phyloP scores from a whole-genome alignment of 257 asterid genomes.

The Cynanchum wilfordii region DNA sequence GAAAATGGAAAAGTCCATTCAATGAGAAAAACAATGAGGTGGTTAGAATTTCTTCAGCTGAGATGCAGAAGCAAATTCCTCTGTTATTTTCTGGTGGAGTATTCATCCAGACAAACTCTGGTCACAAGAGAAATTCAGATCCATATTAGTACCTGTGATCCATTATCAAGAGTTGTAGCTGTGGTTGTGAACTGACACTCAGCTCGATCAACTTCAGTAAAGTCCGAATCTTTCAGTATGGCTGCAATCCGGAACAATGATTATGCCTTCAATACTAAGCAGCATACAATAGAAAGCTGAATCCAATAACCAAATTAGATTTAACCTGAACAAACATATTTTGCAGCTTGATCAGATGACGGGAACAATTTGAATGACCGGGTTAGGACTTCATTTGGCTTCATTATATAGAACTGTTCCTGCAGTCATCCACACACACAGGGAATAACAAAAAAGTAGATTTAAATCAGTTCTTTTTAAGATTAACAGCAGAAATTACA shows the following conservation, averaged over 20 bases:
- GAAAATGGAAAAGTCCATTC: background rate
- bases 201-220: slow-evolving; percentile 87
- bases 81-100: background rate
- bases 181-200: slow-evolving; percentile 94
- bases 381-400: slow-evolving; percentile 65
- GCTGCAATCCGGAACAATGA: slow-evolving; percentile 51
- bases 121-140: background rate
- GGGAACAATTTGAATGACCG: slow-evolving; percentile 88
- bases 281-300: background rate
- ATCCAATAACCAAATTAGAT: background rate
- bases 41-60: background rate
- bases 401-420: slow-evolving; percentile 95
- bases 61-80: slow-evolving; percentile 5
- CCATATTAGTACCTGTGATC: slow-evolving; percentile 71
- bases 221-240: slow-evolving; percentile 85
- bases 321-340: slow-evolving; percentile 76
- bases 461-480: background rate
- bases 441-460: background rate
- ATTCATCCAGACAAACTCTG: background rate
- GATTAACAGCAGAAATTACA: background rate
- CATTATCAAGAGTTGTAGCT: slow-evolving; percentile 82
- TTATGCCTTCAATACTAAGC: background rate
- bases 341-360: slow-evolving; percentile 88
- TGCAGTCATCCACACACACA: slow-evolving; percentile 25
- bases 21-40: background rate